Conservation (phyloP, 2,329 filamentous ascomycete species). For the Macrophomina pseudophaseolina region DNA sequence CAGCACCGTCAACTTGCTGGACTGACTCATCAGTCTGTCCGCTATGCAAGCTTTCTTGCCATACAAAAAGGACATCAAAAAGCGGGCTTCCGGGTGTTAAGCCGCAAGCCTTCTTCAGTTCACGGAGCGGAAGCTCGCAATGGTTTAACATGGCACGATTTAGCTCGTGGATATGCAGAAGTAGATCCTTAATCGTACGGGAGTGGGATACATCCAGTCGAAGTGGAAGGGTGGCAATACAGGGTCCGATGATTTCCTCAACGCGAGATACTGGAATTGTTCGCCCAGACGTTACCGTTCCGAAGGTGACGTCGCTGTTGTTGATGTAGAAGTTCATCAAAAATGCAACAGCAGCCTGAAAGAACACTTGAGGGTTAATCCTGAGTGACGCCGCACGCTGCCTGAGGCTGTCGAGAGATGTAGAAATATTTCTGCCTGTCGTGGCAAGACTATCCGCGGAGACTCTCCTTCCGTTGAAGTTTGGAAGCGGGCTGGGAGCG, state of each 20-base stretch:
- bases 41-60: slow-evolving; percentile 72
- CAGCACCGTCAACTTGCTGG: slow-evolving; percentile 63
- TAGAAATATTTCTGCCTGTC: neutral
- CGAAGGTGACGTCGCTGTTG: slow-evolving; percentile 70
- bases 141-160: slow-evolving; percentile 72
- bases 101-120: slow-evolving; percentile 69
- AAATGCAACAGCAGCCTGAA: slow-evolving; percentile 73
- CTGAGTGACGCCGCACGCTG: slow-evolving; percentile 47
- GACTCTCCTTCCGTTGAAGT: slow-evolving; percentile 54
- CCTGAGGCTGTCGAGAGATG: slow-evolving; percentile 34
- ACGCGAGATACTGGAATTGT: slow-evolving; percentile 73
- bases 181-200: slow-evolving; percentile 61
- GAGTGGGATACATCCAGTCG: slow-evolving; percentile 61
- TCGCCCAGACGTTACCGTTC: slow-evolving; percentile 81
- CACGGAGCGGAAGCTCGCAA: slow-evolving; percentile 66
- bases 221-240: slow-evolving; percentile 75
- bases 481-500: slow-evolving; percentile 62
- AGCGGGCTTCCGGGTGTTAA: slow-evolving; percentile 62
- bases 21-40: slow-evolving; percentile 49
- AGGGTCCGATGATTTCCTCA: slow-evolving; percentile 78
- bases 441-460: slow-evolving; percentile 11
- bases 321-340: slow-evolving; percentile 70
- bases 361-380: slow-evolving; percentile 71
- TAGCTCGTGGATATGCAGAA: slow-evolving; percentile 66
- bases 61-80: slow-evolving; percentile 82